Percentiles rank a stretch among this genome's conserved stretches.
These are phyloP conservation scores for Vicia faba DNA, from an alignment of 306 rosid species.

Conservation along the genomic window DNA sequence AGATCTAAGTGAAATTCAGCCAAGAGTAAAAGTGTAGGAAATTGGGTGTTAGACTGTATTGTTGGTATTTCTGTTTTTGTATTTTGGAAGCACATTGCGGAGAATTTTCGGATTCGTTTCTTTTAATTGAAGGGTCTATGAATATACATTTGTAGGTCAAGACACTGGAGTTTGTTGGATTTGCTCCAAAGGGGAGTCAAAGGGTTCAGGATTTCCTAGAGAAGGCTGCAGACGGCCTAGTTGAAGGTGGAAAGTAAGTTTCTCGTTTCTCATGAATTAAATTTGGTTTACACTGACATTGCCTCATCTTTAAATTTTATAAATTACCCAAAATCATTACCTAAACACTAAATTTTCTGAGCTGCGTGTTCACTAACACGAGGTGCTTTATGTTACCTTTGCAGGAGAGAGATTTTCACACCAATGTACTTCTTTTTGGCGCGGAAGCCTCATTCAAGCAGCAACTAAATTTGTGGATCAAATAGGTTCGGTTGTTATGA, in stretches of 20 bases:
- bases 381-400: constrained; percentile 29
- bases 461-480: constrained; percentile 31
- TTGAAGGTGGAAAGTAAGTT: constrained; percentile 99
- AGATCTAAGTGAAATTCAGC: background rate
- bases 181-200: constrained; percentile 93
- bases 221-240: constrained; percentile 92
- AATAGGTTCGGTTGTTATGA: constrained; percentile 7
- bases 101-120: constrained; percentile 4
- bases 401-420: constrained; percentile 92
- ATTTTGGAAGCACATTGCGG: background rate
- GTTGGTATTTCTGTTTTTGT: background rate
- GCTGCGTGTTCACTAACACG: background rate
- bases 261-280: constrained; percentile 7
- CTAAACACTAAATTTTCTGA: background rate
- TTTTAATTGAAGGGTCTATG: constrained; percentile 2
- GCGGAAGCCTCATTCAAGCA: constrained; percentile 62
- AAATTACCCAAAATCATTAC: background rate
- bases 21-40: background rate
- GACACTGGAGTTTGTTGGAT: constrained; percentile 65
- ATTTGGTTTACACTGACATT: background rate
- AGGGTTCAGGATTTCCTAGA: constrained; percentile 91
- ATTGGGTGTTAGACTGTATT: background rate
- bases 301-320: background rate
- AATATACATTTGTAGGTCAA: constrained; percentile 60
- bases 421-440: constrained; percentile 97